A percentile compares a stretch with the other conserved stretches of the same genome.
Evolutionary conservation across 2,329 filamentous ascomycete species (phyloP).

Genomic region (Trichoderma polysporum): DNA sequence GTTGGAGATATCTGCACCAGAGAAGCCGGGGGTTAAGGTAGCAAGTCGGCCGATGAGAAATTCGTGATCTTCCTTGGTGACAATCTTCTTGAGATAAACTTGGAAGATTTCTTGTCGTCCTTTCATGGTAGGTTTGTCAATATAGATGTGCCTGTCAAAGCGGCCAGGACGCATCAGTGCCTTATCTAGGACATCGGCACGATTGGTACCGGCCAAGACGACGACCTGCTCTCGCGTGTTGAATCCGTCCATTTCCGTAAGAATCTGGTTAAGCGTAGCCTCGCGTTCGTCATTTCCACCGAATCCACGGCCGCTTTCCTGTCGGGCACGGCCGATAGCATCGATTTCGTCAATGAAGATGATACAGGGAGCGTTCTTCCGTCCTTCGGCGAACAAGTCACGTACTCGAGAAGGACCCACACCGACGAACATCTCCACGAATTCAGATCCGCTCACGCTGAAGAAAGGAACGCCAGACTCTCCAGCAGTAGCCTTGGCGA

Average conservation of each 20-base stretch:
- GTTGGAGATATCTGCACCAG: conserved; percentile 97
- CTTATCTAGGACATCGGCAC: conserved; percentile 91
- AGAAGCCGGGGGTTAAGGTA: conserved; percentile 92
- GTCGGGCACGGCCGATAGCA: conserved; percentile 87
- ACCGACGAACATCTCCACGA: conserved; percentile 99
- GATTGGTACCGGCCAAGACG: conserved; percentile 93
- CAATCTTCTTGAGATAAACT: conserved; percentile 92
- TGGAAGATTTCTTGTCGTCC: conserved; percentile 94
- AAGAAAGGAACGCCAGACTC: conserved; percentile 98
- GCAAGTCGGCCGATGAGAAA: conserved; percentile 84
- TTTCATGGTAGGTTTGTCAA: conserved; percentile 95
- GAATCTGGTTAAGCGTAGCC: conserved; percentile 94
- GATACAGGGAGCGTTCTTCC: conserved; percentile 96
- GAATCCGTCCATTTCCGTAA: conserved; percentile 99
- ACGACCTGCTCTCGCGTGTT: conserved; percentile 96
- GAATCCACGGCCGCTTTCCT: conserved; percentile 68
- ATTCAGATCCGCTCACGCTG: conserved; percentile 97
- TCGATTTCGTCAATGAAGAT: conserved; percentile 99
- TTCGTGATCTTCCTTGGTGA: conserved; percentile 86
- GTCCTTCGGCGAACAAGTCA: conserved; percentile 89
- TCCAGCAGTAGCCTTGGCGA: conserved; percentile 95
- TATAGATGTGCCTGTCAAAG: conserved; percentile 94
- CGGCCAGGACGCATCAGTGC: conserved; percentile 94
- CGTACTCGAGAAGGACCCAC: conserved; percentile 94
- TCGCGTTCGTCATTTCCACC: conserved; percentile 97